Base-by-base conservation (phyloP, 768 basidiomycete genomes). In the Antrodiella citrinella region DNA sequence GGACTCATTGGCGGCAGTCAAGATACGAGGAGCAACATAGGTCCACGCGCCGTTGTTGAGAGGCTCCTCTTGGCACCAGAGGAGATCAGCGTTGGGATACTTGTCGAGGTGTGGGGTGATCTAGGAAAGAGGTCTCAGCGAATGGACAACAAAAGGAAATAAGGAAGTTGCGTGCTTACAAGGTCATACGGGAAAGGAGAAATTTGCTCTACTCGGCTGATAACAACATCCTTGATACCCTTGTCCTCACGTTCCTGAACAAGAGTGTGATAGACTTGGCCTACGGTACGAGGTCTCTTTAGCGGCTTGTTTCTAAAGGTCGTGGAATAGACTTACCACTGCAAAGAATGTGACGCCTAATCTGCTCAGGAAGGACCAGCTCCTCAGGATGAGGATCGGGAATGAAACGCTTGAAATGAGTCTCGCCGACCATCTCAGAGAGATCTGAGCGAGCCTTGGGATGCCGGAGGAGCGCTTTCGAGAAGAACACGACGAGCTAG, bases 1-100 rank as follows among this genome's bases (percentile, higher is more conserved):
- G 4, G 94, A 95, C 70, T 90, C 76, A 59, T 84, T 82, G 44
- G 88, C 84, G n/a, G 95, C 92, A 42, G 95, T 98, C 66, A 87
- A 83, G 61, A 98, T 84, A 49, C 94, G 82, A 43, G 93, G 89
- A 21, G 89, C 93, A 52, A 96, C 82, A 62, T 99, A 96, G 39
- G 86, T 90, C 96, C 96, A 99, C 1, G 91, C 84, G 57, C 96
- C 96, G 61, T 92, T 93, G 75, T 99, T 99, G 57, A 98, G 71
- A 13, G 96, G 95, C 67, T 97, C 92, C 70, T 96, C 93, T 77
- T 96, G 93, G 62, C 87, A 91, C 94, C 95, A 97, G 43, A 92
- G 73, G 35, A 95, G 65, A 56, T 87, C 86, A 26, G 95, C 92
- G 65, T 98, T 95, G 60, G 95, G 91, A 73, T 96, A 98, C 68